Evolutionary conservation across 495 filamentous ascomycete genomes (phyloP).

Genomic region (Podospora anserina): DNA sequence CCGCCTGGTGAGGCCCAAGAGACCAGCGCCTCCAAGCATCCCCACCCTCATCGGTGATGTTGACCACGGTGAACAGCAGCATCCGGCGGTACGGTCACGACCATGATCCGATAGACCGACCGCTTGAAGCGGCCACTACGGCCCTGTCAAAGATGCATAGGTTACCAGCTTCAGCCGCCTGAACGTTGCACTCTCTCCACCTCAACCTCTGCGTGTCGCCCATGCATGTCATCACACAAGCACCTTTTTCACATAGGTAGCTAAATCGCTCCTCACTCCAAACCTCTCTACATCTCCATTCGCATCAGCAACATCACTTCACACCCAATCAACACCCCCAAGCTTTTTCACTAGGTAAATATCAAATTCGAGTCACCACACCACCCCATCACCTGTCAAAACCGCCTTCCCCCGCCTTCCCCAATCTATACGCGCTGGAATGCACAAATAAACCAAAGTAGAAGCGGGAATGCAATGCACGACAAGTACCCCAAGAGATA

Average conservation of each 20-base stretch:
- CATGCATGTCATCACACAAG: constrained; percentile 5
- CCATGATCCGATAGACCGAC: neutral
- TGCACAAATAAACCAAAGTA: neutral
- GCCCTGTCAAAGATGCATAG: neutral
- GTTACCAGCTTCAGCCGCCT: neutral
- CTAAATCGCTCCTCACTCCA: too few relatives aligned
- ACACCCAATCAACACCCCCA: neutral
- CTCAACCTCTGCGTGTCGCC: neutral
- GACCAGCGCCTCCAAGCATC: neutral
- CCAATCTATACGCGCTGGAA: neutral
- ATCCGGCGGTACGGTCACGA: constrained; percentile 1
- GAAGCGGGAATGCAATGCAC: constrained; percentile 3
- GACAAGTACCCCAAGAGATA: neutral
- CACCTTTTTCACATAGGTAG: neutral
- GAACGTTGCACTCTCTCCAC: neutral
- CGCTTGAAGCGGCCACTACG: neutral
- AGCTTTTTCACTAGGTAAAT: neutral
- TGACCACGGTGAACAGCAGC: neutral
- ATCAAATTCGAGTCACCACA: neutral
- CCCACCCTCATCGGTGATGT: neutral
- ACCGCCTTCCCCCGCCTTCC: neutral
- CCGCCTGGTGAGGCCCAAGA: neutral
- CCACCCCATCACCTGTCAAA: neutral
- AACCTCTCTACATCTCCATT: neutral
- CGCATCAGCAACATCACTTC: neutral